Percentiles rank a stretch among this genome's conserved stretches.
Evolutionary conservation across 352 stramenopile genomes (phyloP).

Genomic region (Pythium rishiriense): DNA sequence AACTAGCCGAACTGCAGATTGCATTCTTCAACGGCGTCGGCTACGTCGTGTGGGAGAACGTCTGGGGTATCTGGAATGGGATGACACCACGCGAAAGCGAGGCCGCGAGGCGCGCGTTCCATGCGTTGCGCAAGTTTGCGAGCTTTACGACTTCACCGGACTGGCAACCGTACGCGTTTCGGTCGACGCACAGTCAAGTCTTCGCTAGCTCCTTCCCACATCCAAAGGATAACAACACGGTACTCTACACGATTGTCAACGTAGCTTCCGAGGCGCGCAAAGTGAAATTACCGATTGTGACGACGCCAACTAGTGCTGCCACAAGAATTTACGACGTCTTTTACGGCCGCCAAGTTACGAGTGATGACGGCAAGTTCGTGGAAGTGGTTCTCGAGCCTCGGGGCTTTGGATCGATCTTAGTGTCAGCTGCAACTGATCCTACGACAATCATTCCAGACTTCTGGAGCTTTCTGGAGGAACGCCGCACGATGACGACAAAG

Average conservation of each 20-base stretch:
- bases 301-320: constrained; percentile 6
- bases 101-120: constrained; percentile 56
- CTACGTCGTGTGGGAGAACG: constrained; percentile 89
- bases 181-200: constrained; percentile 30
- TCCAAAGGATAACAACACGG: constrained; percentile 22
- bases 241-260: constrained; percentile 70
- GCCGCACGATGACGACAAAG: constrained; percentile 47
- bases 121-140: constrained; percentile 63
- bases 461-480: constrained; percentile 44
- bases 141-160: constrained; percentile 37
- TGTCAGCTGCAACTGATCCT: constrained; percentile 26
- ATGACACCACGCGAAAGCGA: constrained; percentile 76
- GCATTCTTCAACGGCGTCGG: constrained; percentile 87
- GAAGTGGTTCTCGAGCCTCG: constrained; percentile 47
- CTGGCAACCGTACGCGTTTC: constrained; percentile 57
- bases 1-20: constrained; percentile 53
- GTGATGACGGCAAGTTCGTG: constrained; percentile 7
- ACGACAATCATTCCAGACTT: constrained; percentile 27
- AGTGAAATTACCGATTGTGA: constrained; percentile 33
- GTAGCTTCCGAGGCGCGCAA: constrained; percentile 31
- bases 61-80: constrained; percentile 87
- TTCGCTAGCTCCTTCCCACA: constrained; percentile 42
- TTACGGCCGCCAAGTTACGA: constrained; percentile 43
- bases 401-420: constrained; percentile 60
- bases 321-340: constrained; percentile 66